A percentile compares a stretch with the other conserved stretches of the same genome.
Evolutionary conservation across 805 yeast genomes (phyloP).

Genomic region (Crinitomyces ghanaensis): DNA sequence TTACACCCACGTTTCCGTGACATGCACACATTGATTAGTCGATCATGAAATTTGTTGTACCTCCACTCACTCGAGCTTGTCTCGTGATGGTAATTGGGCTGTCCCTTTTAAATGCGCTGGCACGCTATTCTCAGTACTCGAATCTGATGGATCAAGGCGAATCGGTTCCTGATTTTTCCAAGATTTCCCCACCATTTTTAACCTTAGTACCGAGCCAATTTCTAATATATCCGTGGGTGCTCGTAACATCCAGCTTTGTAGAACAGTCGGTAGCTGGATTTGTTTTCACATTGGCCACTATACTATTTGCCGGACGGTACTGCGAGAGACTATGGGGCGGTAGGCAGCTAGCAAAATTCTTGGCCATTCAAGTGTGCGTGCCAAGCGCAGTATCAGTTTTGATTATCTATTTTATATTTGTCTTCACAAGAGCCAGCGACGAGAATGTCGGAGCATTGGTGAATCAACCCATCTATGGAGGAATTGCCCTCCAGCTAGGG

Average conservation of each 20-base stretch:
- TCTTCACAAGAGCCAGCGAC: constrained; percentile 11
- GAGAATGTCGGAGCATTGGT: constrained; percentile 14
- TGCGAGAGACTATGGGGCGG: constrained; percentile 58
- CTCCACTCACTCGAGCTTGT: constrained; percentile 4
- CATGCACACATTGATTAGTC: neutral
- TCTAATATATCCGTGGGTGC: constrained; percentile 36
- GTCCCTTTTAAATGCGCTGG: constrained; percentile 1
- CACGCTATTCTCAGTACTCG: neutral
- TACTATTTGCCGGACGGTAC: constrained; percentile 48
- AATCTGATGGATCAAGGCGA: neutral
- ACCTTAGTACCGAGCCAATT: constrained; percentile 12
- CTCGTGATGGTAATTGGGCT: constrained; percentile 5
- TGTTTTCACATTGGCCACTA: constrained; percentile 27
- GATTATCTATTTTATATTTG: constrained; percentile 4
- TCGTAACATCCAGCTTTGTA: constrained; percentile 36
- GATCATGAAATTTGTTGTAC: constrained; percentile 3
- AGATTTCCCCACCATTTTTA: constrained; percentile 12
- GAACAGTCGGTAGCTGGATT: constrained; percentile 35
- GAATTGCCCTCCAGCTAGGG: constrained; percentile 45
- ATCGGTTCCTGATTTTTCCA: constrained; percentile 3
- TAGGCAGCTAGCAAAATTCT: constrained; percentile 38
- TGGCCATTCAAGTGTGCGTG: constrained; percentile 27
- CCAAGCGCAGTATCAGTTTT: constrained; percentile 26
- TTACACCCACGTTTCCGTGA: too few relatives aligned
- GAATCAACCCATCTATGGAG: constrained; percentile 38